Percentiles rank a stretch among this genome's conserved stretches.
These are phyloP conservation scores for Irpex sp. DNA, from an alignment of 1,284 basidiomycete species.

Conservation along the genomic window DNA sequence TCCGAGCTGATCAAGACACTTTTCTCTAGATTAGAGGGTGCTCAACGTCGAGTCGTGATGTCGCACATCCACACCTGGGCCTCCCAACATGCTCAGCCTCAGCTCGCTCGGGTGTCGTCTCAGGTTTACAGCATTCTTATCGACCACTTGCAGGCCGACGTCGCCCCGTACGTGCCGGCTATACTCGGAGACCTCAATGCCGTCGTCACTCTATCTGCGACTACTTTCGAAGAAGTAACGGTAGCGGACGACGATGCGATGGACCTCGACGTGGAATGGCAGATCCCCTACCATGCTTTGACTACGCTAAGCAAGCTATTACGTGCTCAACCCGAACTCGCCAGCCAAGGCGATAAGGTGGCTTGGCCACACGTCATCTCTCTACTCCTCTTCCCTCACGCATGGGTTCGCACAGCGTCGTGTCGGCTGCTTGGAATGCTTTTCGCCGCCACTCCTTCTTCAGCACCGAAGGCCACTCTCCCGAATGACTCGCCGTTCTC, in stretches of 20 bases:
- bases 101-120: slow-evolving; percentile 68
- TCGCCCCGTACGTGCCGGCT: slow-evolving; percentile 42
- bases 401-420: slow-evolving; percentile 88
- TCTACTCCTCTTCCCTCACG: slow-evolving; percentile 87
- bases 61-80: slow-evolving; percentile 85
- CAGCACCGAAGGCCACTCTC: slow-evolving; percentile 31
- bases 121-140: slow-evolving; percentile 83
- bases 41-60: slow-evolving; percentile 56
- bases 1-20: slow-evolving; percentile 80
- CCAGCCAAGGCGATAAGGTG: slow-evolving; percentile 39
- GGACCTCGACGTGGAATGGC: slow-evolving; percentile 69
- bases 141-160: slow-evolving; percentile 55
- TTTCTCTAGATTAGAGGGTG: slow-evolving; percentile 63
- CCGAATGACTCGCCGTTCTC: slow-evolving; percentile 48
- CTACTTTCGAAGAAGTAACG: slow-evolving; percentile 30
- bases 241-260: slow-evolving; percentile 37
- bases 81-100: slow-evolving; percentile 53
- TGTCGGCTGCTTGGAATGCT: slow-evolving; percentile 76
- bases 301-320: slow-evolving; percentile 65
- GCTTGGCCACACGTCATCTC: slow-evolving; percentile 64
- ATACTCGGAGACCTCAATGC: slow-evolving; percentile 61
- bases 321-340: slow-evolving; percentile 50
- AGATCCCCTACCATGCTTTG: slow-evolving; percentile 81
- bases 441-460: slow-evolving; percentile 51
- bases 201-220: slow-evolving; percentile 47